These are phyloP conservation scores for Pichia sp. DNA, from an alignment of 1,139 yeast genomes.

Conservation along the genomic window DNA sequence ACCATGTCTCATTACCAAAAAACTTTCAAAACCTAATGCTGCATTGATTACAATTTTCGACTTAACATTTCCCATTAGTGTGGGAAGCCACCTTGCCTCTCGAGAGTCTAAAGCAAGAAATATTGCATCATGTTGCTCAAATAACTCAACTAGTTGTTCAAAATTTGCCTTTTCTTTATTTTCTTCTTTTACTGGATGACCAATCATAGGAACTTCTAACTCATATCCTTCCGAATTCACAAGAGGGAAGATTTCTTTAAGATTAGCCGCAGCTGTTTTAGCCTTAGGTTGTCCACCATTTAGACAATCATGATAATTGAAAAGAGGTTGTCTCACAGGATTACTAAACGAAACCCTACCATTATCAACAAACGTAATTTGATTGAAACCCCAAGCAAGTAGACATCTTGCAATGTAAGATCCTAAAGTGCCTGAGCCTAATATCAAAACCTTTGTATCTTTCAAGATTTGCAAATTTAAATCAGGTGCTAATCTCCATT, in stretches of 20 bases:
- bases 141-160: conserved; percentile 43
- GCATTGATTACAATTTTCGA: conserved; percentile 78
- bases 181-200: conserved; percentile 65
- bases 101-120: conserved; percentile 87
- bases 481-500: conserved; percentile 90
- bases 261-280: conserved; percentile 60
- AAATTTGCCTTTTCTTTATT: conserved; percentile 43
- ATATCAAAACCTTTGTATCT: conserved; percentile 53
- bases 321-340: conserved; percentile 91
- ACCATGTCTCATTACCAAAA: conserved; percentile 91
- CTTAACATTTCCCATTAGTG: conserved; percentile 62
- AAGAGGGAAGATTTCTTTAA: conserved; percentile 70
- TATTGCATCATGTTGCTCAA: conserved; percentile 64
- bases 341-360: conserved; percentile 86
- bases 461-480: conserved; percentile 61
- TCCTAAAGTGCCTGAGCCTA: conserved; percentile 98
- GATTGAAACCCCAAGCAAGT: conserved; percentile 89
- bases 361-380: conserved; percentile 81
- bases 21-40: conserved; percentile 92
- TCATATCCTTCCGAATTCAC: conserved; percentile 55
- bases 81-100: conserved; percentile 94
- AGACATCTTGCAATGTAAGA: conserved; percentile 81
- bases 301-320: conserved; percentile 65
- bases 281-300: conserved; percentile 75
- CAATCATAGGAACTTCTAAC: conserved; percentile 90